phyloP scores from a whole-genome alignment of 2,329 filamentous ascomycete species.

The Fusarium subtropicale region DNA sequence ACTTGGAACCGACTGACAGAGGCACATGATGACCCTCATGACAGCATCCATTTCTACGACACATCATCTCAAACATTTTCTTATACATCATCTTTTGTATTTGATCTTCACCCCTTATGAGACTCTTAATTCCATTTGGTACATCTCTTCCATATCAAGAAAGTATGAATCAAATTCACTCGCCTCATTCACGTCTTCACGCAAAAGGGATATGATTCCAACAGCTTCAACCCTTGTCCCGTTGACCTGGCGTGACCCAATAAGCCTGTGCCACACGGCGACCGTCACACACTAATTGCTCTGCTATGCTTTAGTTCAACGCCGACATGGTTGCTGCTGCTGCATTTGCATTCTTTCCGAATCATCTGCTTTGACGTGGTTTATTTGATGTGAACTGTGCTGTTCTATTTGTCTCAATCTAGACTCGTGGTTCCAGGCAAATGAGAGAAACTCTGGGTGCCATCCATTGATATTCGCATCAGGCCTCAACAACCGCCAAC shows the following conservation, averaged over 20 bases:
- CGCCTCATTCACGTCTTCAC: slow-evolving; percentile 30
- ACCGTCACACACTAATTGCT: slow-evolving; percentile 36
- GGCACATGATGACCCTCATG: slow-evolving; percentile 35
- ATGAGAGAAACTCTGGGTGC: not conserved
- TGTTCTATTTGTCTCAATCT: slow-evolving; percentile 1
- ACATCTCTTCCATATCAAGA: slow-evolving; percentile 7
- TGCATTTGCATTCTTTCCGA: slow-evolving; percentile 33
- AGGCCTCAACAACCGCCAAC: slow-evolving; percentile 40
- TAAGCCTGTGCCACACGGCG: slow-evolving; percentile 47
- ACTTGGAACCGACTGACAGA: slow-evolving; percentile 22
- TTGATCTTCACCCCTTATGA: slow-evolving; percentile 1
- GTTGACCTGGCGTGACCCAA: slow-evolving; percentile 40
- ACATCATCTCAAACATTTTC: slow-evolving; percentile 7
- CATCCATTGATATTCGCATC: slow-evolving; percentile 3
- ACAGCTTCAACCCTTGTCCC: slow-evolving; percentile 29
- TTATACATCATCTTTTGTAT: slow-evolving; percentile 2
- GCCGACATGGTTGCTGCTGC: slow-evolving; percentile 24
- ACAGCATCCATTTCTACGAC: slow-evolving; percentile 27
- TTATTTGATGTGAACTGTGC: slow-evolving; percentile 15
- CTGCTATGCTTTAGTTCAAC: slow-evolving; percentile 23
- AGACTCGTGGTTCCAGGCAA: not conserved
- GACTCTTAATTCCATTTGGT: no score
- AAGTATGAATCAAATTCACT: slow-evolving; percentile 15
- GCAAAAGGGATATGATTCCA: slow-evolving; percentile 24
- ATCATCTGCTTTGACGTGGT: slow-evolving; percentile 39